These are phyloP conservation scores for Alloteropsis semialata DNA, from an alignment of 176 grass and related monocot genomes.

Conservation along the genomic window DNA sequence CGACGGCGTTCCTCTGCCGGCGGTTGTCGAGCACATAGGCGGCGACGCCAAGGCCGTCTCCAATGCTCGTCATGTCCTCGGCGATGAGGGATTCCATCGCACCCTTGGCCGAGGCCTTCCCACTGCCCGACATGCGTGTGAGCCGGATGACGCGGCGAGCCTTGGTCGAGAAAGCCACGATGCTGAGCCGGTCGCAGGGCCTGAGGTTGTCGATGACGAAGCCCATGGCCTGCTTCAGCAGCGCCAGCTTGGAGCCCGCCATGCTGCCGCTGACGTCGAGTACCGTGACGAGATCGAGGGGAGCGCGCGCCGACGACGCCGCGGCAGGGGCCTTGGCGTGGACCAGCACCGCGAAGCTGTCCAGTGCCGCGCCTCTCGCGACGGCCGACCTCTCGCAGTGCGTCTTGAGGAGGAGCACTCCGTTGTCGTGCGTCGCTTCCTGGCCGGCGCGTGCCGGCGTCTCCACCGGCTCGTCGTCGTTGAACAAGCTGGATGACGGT, in stretches of 20 bases:
- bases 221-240: too few relatives aligned
- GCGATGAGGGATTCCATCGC: not conserved
- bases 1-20: not conserved
- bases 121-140: not conserved
- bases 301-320: too few relatives aligned
- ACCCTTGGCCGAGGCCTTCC: not conserved
- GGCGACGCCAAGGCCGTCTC: too few relatives aligned
- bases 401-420: not conserved
- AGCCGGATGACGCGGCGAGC: not conserved
- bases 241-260: too few relatives aligned
- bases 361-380: too few relatives aligned
- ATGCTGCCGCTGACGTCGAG: too few relatives aligned
- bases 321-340: not conserved
- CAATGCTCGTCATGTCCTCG: not conserved
- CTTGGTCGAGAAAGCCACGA: not conserved
- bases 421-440: not conserved
- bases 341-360: not conserved
- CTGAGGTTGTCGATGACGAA: too few relatives aligned
- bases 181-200: not conserved
- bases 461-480: not conserved
- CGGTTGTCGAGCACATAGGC: not conserved
- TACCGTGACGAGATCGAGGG: not conserved
- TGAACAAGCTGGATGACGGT: too few relatives aligned
- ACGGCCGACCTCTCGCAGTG: not conserved
- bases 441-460: not conserved